These are phyloP conservation scores for Phycomyces blakesleeanus DNA, from an alignment of 192 early-diverging fungal genomes.

Conservation along the genomic window DNA sequence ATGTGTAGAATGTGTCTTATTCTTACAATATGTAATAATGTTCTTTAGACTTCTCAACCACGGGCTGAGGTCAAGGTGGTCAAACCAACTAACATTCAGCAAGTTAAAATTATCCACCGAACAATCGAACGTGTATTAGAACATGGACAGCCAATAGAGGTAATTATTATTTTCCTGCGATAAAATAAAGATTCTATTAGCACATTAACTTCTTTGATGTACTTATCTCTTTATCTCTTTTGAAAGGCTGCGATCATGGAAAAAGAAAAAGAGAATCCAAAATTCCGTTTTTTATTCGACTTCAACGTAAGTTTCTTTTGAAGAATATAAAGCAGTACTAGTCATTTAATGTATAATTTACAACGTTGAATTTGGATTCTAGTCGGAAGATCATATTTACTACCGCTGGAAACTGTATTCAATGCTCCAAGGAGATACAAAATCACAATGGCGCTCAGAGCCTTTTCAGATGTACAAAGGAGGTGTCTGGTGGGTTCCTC, in stretches of 20 bases:
- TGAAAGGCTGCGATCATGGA: constrained; percentile 56
- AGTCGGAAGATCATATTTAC: constrained; percentile 77
- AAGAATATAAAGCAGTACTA: too few relatives aligned
- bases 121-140: constrained; percentile 74
- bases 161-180: not conserved
- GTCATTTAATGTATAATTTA: too few relatives aligned
- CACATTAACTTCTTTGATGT: not conserved
- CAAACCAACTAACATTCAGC: constrained; percentile 52
- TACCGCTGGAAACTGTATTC: constrained; percentile 94
- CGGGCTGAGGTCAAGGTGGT: constrained; percentile 64
- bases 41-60: constrained; percentile 31
- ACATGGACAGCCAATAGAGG: constrained; percentile 73
- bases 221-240: not conserved
- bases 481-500: constrained; percentile 85
- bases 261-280: constrained; percentile 57
- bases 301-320: constrained; percentile 47
- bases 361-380: constrained; percentile 4
- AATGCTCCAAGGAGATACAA: constrained; percentile 78
- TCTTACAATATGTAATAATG: not conserved
- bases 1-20: not conserved
- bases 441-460: constrained; percentile 63
- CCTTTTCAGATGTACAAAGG: constrained; percentile 87
- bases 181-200: too few relatives aligned
- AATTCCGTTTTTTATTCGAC: constrained; percentile 72
- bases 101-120: constrained; percentile 74